Base-by-base conservation (phyloP, 352 stramenopile genomes). In the Phytophthora macrochlamydospora region DNA sequence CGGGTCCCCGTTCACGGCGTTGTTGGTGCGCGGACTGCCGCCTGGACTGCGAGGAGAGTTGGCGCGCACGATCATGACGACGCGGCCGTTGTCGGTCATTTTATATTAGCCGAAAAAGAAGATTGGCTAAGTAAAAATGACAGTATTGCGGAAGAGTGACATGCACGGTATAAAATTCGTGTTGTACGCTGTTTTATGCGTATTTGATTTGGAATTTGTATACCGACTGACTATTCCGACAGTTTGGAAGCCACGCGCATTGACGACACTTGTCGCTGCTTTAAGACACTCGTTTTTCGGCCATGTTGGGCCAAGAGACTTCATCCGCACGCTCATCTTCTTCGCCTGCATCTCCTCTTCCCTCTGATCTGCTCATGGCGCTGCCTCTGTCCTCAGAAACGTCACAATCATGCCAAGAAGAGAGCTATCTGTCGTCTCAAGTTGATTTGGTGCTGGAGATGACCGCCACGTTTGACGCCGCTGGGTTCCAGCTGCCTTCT, bases 51-150 rank as follows among this genome's bases (percentile, higher is more conserved):
- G 80, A n/a, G 81, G 82, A 28, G 80, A 87, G 54, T 78, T 82
- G 48, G 85, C 76, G 38, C 81, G 83, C 56, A 92, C 85, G 72
- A 93, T 91, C 85, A 93, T 93, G 18, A 93, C 68, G 51, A 93
- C 85, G 71, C 81, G 83, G 38, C 78, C 75, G 65, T 71, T 75
- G 51, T 82, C 78, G 48, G 64, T 75, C 65, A 72, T 71, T 30
- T 24, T 24, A 24, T 0, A 24, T 24, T 24, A 24, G 18, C 18
- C 18, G 18, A 24, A 24, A 29, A 51, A 51, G 18, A 51, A 51
- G 5, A 11, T 14, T 51, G 9, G 42, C 18, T 29, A 48, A 14
- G 9, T 4, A 28, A 48, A 48, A 48, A 29, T 29, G 11, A 14
- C 12, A 48, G 42, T n/a, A 7, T 29, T n/a, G 5, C 42, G 42